Evolutionary conservation across 257 asterid genomes (phyloP).

Genomic region (Solanum neorickii): DNA sequence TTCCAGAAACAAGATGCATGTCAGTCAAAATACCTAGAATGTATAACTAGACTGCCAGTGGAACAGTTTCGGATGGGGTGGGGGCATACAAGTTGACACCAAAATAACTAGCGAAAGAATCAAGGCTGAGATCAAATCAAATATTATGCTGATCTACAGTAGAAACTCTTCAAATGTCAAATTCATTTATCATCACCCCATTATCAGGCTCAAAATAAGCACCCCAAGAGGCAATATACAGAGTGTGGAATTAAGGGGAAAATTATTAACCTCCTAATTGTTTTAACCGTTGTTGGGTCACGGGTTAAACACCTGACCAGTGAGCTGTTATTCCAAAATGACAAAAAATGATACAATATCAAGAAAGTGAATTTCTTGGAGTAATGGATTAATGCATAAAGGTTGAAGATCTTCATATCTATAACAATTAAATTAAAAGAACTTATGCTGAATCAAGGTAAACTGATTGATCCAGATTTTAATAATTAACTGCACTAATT

Average conservation of each 20-base stretch:
- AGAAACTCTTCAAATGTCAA: not conserved
- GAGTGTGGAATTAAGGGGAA: not conserved
- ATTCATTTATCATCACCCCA: not conserved
- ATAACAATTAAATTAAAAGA: not conserved
- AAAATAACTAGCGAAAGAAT: not conserved
- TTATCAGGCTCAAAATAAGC: not conserved
- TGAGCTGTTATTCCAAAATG: not conserved
- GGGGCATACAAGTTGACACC: not conserved
- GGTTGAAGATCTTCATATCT: not conserved
- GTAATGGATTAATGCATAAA: not conserved
- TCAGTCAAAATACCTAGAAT: not conserved
- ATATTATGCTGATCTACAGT: not conserved
- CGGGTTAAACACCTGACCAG: not conserved
- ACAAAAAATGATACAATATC: not conserved
- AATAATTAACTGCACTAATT: not conserved
- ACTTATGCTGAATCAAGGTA: not conserved
- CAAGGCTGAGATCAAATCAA: not conserved
- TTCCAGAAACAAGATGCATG: not conserved
- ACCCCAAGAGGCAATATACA: not conserved
- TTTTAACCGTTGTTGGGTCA: not conserved
- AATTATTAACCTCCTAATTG: not conserved
- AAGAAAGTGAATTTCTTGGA: not conserved
- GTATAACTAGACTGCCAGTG: not conserved
- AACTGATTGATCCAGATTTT: not conserved
- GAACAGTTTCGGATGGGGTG: not conserved